Evolutionary conservation across 768 basidiomycete species (phyloP).

Genomic region (Russula lepida): DNA sequence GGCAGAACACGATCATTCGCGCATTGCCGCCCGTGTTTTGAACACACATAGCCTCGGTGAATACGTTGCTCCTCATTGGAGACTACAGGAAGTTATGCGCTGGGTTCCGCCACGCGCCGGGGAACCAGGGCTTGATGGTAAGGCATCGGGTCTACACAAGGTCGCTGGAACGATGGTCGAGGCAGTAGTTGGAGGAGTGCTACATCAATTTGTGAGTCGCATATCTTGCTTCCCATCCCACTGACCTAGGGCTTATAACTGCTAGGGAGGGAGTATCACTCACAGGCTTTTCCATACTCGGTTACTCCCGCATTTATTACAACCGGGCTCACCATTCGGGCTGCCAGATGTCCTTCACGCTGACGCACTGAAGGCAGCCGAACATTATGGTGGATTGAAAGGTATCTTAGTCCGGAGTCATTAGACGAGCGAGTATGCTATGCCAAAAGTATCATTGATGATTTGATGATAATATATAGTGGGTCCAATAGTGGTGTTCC

Average conservation of each 20-base stretch:
- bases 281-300: conserved; percentile 38
- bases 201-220: conserved; percentile 66
- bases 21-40: conserved; percentile 45
- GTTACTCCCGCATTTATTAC: conserved; percentile 31
- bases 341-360: conserved; percentile 39
- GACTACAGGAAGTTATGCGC: conserved; percentile 58
- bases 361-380: conserved; percentile 36
- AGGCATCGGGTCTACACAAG: conserved; percentile 63
- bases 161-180: conserved; percentile 71
- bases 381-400: conserved; percentile 43
- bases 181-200: conserved; percentile 68
- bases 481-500: background rate
- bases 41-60: conserved; percentile 69
- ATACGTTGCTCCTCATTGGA: conserved; percentile 68
- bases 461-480: conserved; percentile 4
- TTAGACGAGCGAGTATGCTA: conserved; percentile 3
- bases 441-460: background rate
- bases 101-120: conserved; percentile 37
- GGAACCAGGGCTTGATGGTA: conserved; percentile 25
- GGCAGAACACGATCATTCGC: conserved; percentile 48
- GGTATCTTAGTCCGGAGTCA: conserved; percentile 5
- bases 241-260: background rate
- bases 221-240: background rate
- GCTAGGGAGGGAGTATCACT: conserved; percentile 33
- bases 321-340: conserved; percentile 25